Conservation (phyloP, 1,284 basidiomycete species). For the Fomitopsis pinicola region DNA sequence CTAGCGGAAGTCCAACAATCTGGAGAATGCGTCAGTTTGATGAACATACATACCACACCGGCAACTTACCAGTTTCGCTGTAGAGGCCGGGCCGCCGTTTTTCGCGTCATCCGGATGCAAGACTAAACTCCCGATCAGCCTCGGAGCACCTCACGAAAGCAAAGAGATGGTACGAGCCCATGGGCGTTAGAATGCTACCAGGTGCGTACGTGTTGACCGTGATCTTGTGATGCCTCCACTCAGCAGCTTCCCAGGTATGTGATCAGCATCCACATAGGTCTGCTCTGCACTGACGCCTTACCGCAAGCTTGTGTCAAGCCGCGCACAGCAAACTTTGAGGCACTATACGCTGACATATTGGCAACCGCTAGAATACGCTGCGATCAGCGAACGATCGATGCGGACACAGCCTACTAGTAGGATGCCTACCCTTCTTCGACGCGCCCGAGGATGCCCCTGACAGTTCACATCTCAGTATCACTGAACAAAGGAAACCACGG, state of each 20-base stretch:
- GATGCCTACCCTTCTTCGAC: conserved; percentile 16
- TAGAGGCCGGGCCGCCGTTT: conserved; percentile 16
- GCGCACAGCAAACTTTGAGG: conserved; percentile 31
- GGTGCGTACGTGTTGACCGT: conserved; percentile 26
- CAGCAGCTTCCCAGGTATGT: not conserved
- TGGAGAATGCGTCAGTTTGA: not conserved
- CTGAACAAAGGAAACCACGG: not conserved
- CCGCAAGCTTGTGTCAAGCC: conserved; percentile 28
- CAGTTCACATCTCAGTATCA: not conserved
- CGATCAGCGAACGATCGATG: not conserved
- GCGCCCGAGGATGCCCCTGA: conserved; percentile 18
- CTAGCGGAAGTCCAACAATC: conserved; percentile 9
- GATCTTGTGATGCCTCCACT: conserved; percentile 14
- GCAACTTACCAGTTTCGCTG: conserved; percentile 12
- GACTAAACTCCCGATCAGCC: conserved; percentile 1
- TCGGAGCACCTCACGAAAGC: not conserved
- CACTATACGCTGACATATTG: conserved; percentile 16
- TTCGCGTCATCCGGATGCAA: conserved; percentile 16
- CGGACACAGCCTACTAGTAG: not conserved
- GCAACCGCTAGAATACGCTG: conserved; percentile 7
- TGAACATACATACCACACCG: not conserved
- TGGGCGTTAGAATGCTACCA: conserved; percentile 18
- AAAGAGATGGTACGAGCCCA: conserved; percentile 13
- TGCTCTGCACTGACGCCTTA: conserved; percentile 3
- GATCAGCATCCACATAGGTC: not conserved